Evolutionary conservation across 140 eudicot genomes (phyloP).

Genomic region (Senecio squalidus): DNA sequence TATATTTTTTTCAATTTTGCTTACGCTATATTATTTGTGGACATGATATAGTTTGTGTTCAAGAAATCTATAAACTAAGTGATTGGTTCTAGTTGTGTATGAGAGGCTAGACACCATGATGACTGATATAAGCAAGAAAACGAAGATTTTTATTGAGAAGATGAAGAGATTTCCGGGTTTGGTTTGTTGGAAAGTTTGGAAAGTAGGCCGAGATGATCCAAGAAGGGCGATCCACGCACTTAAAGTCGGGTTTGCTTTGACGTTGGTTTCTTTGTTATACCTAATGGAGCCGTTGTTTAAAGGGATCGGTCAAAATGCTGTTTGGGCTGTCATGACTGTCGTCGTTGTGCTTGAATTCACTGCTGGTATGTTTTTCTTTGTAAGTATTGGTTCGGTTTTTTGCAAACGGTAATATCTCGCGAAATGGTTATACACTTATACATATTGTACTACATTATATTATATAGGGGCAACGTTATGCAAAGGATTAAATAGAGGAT

Average conservation of each 20-base stretch:
- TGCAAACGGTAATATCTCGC: no score
- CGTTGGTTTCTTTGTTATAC: slow-evolving; percentile 78
- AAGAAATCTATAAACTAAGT: no score
- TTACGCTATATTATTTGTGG: no score
- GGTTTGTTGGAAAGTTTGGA: slow-evolving; percentile 38
- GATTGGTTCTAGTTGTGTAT: no score
- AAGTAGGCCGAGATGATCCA: slow-evolving; percentile 78
- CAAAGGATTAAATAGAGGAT: slow-evolving; percentile 89
- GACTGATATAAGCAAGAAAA: slow-evolving; percentile 17
- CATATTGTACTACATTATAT: no score
- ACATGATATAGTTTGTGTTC: no score
- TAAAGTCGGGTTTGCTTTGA: slow-evolving; percentile 77
- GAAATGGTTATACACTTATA: no score
- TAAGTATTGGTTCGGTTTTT: no score
- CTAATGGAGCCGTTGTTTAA: slow-evolving; percentile 64
- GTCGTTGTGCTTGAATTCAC: slow-evolving; percentile 94
- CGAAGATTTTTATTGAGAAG: slow-evolving; percentile 26
- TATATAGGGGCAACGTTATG: slow-evolving; percentile 88
- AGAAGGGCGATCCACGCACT: slow-evolving; percentile 70
- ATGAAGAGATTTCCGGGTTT: slow-evolving; percentile 24
- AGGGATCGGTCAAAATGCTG: slow-evolving; percentile 60
- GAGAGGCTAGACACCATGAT: no score
- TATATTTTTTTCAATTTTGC: no score
- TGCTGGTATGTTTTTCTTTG: slow-evolving; percentile 41
- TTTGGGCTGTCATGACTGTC: slow-evolving; percentile 97